Evolutionary conservation across 257 asterid genomes (phyloP).

Genomic region (Jasminum sambac): DNA sequence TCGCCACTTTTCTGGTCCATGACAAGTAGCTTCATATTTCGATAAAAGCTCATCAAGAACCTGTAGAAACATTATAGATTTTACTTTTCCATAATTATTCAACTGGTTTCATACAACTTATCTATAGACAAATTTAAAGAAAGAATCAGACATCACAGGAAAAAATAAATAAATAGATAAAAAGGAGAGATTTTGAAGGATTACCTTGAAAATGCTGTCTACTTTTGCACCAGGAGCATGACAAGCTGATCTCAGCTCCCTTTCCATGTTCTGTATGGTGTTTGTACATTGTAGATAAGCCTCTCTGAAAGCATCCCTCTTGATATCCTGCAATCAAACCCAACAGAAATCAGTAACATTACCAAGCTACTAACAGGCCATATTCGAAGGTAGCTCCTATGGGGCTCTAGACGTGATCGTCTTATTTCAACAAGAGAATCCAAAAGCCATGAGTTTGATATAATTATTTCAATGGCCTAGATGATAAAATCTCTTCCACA

Average conservation of each 20-base stretch:
- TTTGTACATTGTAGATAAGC: conserved; percentile 75
- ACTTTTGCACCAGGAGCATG: conserved; percentile 79
- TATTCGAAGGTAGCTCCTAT: conserved; percentile 2
- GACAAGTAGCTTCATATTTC: conserved; percentile 76
- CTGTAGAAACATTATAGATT: conserved; percentile 37
- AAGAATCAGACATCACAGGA: conserved; percentile 5
- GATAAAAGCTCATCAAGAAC: conserved; percentile 77
- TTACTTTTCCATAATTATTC: not conserved
- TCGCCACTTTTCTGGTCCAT: conserved; percentile 97
- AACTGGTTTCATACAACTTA: conserved; percentile 4
- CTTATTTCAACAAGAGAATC: not conserved
- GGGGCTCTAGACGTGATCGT: not conserved
- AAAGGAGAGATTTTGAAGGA: conserved; percentile 19
- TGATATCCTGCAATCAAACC: conserved; percentile 67
- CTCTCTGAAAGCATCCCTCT: conserved; percentile 89
- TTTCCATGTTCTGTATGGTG: conserved; percentile 81
- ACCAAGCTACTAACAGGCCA: not conserved
- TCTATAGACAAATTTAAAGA: conserved; percentile 3
- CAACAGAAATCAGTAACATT: conserved; percentile 26
- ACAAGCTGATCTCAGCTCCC: conserved; percentile 82
- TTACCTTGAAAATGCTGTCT: conserved; percentile 73
- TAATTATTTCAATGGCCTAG: conserved; percentile 9
- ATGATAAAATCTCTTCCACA: conserved; percentile 1
- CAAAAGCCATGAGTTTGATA: not conserved
- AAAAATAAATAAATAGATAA: too few species aligned